A percentile compares a stretch with the other conserved stretches of the same genome.
Evolutionary conservation across 305 asterid genomes (phyloP).

Genomic region (Petunia hybrid): DNA sequence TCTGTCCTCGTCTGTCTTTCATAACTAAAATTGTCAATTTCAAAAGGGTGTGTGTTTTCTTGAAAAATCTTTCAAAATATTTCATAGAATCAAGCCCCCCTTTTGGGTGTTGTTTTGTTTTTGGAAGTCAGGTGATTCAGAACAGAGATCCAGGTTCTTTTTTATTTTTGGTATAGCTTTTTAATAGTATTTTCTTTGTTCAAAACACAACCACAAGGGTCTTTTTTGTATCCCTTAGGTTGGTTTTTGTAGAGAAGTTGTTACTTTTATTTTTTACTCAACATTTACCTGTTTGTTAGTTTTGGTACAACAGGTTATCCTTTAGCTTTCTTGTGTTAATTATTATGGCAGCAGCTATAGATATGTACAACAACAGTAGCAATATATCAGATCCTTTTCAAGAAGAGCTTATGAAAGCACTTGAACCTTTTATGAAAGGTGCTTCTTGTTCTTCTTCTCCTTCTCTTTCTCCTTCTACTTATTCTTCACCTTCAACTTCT

Average conservation of each 20-base stretch:
- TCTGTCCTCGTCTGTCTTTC: conserved; percentile 93
- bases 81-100: conserved; percentile 39
- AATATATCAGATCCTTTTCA: conserved; percentile 65
- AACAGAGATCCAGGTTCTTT: conserved; percentile 60
- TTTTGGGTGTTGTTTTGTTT: conserved; percentile 39
- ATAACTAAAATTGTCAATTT: conserved; percentile 34
- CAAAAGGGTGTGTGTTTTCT: conserved; percentile 51
- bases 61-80: conserved; percentile 14
- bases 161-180: conserved; percentile 8
- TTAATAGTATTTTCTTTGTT: conserved; percentile 29
- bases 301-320: conserved; percentile 45
- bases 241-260: conserved; percentile 36
- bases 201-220: conserved; percentile 55
- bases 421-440: conserved; percentile 78
- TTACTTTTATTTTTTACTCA: conserved; percentile 29
- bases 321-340: conserved; percentile 6
- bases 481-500: conserved; percentile 36
- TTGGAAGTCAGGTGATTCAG: conserved; percentile 95
- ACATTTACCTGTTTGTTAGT: conserved; percentile 48
- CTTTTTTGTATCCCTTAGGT: conserved; percentile 63
- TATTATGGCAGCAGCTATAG: conserved; percentile 75
- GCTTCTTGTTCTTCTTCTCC: conserved; percentile 48
- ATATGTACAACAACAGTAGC: conserved; percentile 47
- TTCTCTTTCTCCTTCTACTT: conserved; percentile 29
- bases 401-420: conserved; percentile 90